Evolutionary conservation across 2,329 filamentous ascomycete species (phyloP), one percentile per base, ranked within the genome.

Genomic region (Fusarium praegraminearum): DNA sequence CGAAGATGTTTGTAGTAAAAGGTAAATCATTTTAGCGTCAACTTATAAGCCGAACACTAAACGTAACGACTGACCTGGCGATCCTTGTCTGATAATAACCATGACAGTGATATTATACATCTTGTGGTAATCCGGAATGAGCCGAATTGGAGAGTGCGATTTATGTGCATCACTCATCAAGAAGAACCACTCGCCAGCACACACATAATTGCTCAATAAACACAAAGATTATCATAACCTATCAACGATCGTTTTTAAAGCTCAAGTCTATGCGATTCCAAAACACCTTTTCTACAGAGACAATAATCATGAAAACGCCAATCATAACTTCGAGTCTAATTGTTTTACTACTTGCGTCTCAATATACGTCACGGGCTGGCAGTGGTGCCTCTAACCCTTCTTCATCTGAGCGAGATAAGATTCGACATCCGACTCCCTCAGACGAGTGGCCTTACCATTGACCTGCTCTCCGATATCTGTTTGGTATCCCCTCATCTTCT

Each of bases 361-460:
- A 16, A 26, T 40, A 13, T 5, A 1, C 5, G 16, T 20, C 7
- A 35, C 18, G 18, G 5, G 24, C 18, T 12, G n/a, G 3, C 2
- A 18, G 24, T 10, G 10, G 26, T 20, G 24, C 20, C 11, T 26
- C 28, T 63, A 32, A 11, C 32, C 45, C 40, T 61, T 47, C 46
- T 65, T 65, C 62, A 65, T 65, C 16, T 60, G 47, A 9, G 62
- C 62, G 7, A 65, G 28, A 10, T 65, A 65, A 0, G 61, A 61
- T 8, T 65, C 62, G 1, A 65, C 62, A 20, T 65, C 62, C 0
- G 61, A 65, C 32, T 87, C 83, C 64, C 85, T 77, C 67, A 93
- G 75, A 73, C 78, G 84, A 24, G 76, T 79, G 40, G 89, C 90
- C 81, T 93, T 93, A 28, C 80, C 83, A 66, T 87, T 78, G 3